These are phyloP conservation scores for Botryotinia narcissicola DNA, from an alignment of 2,329 filamentous ascomycete species.

Conservation along the genomic window DNA sequence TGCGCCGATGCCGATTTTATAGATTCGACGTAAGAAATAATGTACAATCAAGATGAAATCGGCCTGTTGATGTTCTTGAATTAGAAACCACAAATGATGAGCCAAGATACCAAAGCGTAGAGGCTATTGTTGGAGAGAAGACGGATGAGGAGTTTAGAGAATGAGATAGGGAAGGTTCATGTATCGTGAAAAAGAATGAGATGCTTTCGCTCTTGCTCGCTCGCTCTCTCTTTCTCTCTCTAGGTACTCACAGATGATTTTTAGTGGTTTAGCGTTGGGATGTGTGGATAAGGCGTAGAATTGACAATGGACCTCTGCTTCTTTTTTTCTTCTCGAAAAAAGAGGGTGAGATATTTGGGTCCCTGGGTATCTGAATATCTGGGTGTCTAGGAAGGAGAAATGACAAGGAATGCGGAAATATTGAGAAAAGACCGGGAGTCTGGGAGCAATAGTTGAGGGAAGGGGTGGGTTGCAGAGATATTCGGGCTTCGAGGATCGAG, in stretches of 20 bases:
- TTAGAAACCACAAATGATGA: background rate
- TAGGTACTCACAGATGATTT: background rate
- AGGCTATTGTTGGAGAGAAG: background rate
- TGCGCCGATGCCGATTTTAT: conserved; percentile 1
- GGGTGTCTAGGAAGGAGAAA: background rate
- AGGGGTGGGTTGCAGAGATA: background rate
- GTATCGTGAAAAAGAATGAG: background rate
- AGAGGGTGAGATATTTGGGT: background rate
- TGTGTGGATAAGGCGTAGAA: background rate
- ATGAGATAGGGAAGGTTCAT: background rate
- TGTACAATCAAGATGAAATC: background rate
- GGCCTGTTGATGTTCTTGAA: conserved; percentile 9
- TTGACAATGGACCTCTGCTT: background rate
- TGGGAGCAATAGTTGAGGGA: background rate
- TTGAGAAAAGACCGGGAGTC: background rate
- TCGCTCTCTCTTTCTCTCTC: background rate
- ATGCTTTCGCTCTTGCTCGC: background rate
- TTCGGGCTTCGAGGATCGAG: background rate
- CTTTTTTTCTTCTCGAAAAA: background rate
- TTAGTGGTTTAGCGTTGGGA: background rate
- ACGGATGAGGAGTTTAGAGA: background rate
- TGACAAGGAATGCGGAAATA: conserved; percentile 14
- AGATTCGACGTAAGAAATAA: background rate
- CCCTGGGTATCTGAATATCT: background rate
- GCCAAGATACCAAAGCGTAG: conserved; percentile 12